These are phyloP conservation scores for Didymella lethalis DNA, from an alignment of 2,329 filamentous ascomycete genomes.

Conservation along the genomic window DNA sequence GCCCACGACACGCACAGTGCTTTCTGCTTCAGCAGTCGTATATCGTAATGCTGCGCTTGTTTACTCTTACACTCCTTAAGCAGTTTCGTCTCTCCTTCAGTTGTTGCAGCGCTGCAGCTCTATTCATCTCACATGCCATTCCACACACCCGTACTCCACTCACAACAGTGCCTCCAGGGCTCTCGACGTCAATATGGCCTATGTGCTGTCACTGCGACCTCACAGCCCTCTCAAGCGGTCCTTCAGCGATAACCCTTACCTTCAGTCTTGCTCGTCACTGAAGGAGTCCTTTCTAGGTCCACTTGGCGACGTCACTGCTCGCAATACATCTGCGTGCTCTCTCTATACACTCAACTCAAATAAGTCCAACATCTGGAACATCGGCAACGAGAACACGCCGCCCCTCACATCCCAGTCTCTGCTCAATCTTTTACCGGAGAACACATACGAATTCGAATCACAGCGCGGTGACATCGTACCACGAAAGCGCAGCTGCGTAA, in stretches of 20 bases:
- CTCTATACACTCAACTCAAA: slow-evolving; percentile 43
- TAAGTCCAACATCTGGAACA: slow-evolving; percentile 33
- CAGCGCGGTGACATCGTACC: slow-evolving; percentile 25
- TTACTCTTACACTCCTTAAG: slow-evolving; percentile 24
- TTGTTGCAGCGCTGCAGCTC: slow-evolving; percentile 41
- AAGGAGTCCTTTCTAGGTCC: slow-evolving; percentile 35
- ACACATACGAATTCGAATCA: slow-evolving; percentile 7
- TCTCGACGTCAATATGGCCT: slow-evolving; percentile 45
- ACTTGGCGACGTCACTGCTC: slow-evolving; percentile 39
- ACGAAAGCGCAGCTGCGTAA: slow-evolving; percentile 34
- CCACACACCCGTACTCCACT: slow-evolving; percentile 30
- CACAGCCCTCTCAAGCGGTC: slow-evolving; percentile 53
- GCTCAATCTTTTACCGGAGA: slow-evolving; percentile 42
- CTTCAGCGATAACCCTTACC: slow-evolving; percentile 52
- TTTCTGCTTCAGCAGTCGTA: slow-evolving; percentile 24
- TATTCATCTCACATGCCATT: slow-evolving; percentile 52
- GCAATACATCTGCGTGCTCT: slow-evolving; percentile 49
- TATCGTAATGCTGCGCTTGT: slow-evolving; percentile 22
- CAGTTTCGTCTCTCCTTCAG: slow-evolving; percentile 39
- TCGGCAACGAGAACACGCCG: slow-evolving; percentile 45
- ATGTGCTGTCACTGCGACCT: slow-evolving; percentile 50
- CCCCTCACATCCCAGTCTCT: slow-evolving; percentile 45
- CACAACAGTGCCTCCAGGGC: slow-evolving; percentile 32
- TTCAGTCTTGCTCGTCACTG: slow-evolving; percentile 46
- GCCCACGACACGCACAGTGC: slow-evolving; percentile 25